Evolutionary conservation across 108 stramenopile species (phyloP).

Genomic region (Cyclostephanos invisitatus): DNA sequence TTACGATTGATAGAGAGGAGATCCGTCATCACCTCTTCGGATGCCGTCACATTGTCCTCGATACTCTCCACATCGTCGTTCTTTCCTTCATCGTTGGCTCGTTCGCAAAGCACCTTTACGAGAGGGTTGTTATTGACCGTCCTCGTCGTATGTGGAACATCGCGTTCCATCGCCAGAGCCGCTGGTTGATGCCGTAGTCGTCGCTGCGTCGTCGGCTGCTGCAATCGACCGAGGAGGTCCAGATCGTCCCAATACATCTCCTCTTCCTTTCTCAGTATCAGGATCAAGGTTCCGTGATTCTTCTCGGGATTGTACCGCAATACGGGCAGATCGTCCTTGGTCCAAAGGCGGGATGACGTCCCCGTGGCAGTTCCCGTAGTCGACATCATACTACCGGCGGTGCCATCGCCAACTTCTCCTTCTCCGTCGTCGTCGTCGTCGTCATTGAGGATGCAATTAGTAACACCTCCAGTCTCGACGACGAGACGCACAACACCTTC

Average conservation of each 20-base stretch:
- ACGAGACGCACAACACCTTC: background rate
- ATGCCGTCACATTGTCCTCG: background rate
- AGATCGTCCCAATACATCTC: constrained; percentile 76
- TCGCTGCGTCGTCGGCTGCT: constrained; percentile 44
- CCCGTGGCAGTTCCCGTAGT: background rate
- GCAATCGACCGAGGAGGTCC: constrained; percentile 69
- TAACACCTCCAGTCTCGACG: background rate
- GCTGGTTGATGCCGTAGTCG: constrained; percentile 1
- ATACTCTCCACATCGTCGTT: constrained; percentile 20
- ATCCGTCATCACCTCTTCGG: constrained; percentile 27
- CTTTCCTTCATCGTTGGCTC: constrained; percentile 4
- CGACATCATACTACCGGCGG: background rate
- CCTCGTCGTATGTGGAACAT: background rate
- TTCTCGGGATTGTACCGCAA: constrained; percentile 46
- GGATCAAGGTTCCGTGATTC: constrained; percentile 46
- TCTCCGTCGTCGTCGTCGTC: constrained; percentile 1
- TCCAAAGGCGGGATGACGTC: constrained; percentile 12
- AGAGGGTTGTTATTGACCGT: constrained; percentile 10
- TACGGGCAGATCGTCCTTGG: constrained; percentile 44
- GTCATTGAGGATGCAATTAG: background rate
- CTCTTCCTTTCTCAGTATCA: constrained; percentile 50
- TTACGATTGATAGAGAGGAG: constrained; percentile 24
- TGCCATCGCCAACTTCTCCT: constrained; percentile 2
- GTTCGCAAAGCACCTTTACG: constrained; percentile 17
- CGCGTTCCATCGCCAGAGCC: background rate